Percentiles rank a stretch among this genome's conserved stretches.
phyloP scores from a whole-genome alignment of 1,284 basidiomycete species.

The Cryptococcus sp. region DNA sequence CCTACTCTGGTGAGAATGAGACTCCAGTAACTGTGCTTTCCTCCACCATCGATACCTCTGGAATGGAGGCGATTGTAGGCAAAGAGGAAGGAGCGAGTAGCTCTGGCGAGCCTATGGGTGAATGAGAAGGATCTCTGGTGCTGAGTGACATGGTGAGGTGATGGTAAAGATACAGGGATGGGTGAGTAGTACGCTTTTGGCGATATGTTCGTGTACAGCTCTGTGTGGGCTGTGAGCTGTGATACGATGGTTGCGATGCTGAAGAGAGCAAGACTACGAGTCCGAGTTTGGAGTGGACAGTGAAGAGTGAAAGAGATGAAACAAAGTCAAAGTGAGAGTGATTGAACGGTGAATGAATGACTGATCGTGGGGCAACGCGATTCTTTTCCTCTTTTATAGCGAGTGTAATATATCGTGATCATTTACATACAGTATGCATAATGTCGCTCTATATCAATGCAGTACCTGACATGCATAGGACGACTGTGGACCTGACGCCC shows the following conservation, averaged over 20 bases:
- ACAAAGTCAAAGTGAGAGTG: neutral
- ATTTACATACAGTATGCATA: too few relatives aligned
- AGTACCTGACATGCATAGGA: too few relatives aligned
- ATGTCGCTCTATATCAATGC: too few relatives aligned
- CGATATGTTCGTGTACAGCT: too few relatives aligned
- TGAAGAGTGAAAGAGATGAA: neutral
- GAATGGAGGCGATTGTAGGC: slow-evolving; percentile 13
- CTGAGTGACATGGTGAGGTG: too few relatives aligned
- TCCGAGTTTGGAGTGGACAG: neutral
- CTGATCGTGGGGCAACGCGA: neutral
- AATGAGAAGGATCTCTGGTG: too few relatives aligned
- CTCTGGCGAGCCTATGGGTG: slow-evolving; percentile 12
- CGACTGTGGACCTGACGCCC: too few relatives aligned
- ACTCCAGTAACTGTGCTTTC: slow-evolving; percentile 49
- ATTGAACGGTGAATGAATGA: neutral
- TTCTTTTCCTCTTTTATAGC: neutral
- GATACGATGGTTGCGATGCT: too few relatives aligned
- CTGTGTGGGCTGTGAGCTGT: too few relatives aligned
- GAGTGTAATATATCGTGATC: too few relatives aligned
- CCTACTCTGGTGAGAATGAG: slow-evolving; percentile 50
- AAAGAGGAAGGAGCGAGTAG: slow-evolving; percentile 19
- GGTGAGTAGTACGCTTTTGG: too few relatives aligned
- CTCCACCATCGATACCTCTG: slow-evolving; percentile 52
- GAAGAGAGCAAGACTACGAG: too few relatives aligned
- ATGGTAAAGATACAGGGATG: neutral